Percentiles rank a stretch among this genome's conserved stretches.
Conservation (phyloP, 495 filamentous ascomycete genomes). For the Xylaria grammica region DNA sequence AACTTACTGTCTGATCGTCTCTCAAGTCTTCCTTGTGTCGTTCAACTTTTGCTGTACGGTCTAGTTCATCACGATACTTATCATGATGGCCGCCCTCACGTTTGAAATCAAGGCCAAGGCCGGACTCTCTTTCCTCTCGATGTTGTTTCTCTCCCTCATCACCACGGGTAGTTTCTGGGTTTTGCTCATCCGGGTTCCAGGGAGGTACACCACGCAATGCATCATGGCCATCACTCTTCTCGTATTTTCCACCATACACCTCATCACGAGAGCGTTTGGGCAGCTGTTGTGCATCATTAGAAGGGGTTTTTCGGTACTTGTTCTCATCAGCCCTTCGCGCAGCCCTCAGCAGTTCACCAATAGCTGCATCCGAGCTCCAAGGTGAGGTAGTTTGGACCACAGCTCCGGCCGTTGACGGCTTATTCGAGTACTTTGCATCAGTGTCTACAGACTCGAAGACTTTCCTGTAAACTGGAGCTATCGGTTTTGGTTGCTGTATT, state of each 20-base stretch:
- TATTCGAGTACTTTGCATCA: conserved; percentile 34
- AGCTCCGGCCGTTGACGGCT: conserved; percentile 40
- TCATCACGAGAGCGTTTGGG: conserved; percentile 24
- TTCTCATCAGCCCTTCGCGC: conserved; percentile 38
- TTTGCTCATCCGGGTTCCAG: conserved; percentile 47
- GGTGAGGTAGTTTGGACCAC: conserved; percentile 51
- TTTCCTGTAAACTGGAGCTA: conserved; percentile 46
- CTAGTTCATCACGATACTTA: conserved; percentile 26
- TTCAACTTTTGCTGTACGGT: conserved; percentile 30
- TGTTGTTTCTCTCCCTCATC: conserved; percentile 23
- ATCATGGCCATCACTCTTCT: conserved; percentile 33
- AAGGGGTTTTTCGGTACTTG: conserved; percentile 32
- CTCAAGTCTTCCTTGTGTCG: conserved; percentile 20
- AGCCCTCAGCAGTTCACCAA: conserved; percentile 33
- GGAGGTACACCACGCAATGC: conserved; percentile 31
- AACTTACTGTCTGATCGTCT: conserved; percentile 17
- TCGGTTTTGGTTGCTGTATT: conserved; percentile 55
- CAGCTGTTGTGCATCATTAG: conserved; percentile 26
- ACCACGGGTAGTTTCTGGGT: conserved; percentile 12
- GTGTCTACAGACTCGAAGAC: conserved; percentile 46
- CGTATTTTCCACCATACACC: conserved; percentile 28
- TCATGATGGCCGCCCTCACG: conserved; percentile 32
- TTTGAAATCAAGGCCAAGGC: conserved; percentile 28
- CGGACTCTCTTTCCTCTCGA: conserved; percentile 27
- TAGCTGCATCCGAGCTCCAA: conserved; percentile 51